Evolutionary conservation across 2,329 filamentous ascomycete species (phyloP).

Genomic region (Neodidymelliopsis sp.): DNA sequence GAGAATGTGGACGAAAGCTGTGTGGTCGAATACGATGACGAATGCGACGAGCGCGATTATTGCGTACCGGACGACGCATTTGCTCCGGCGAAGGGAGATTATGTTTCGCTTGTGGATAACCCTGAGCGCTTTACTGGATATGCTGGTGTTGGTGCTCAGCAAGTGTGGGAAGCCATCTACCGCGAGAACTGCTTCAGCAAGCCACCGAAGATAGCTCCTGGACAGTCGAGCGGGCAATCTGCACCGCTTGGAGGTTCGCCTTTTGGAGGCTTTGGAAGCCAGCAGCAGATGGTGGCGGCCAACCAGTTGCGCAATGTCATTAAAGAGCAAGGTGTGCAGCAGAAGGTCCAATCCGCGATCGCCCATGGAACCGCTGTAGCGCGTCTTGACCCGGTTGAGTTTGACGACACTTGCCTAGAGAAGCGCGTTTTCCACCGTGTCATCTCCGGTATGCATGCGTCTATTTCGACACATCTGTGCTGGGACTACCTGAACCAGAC

Average conservation of each 20-base stretch:
- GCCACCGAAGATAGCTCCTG: slow-evolving; percentile 35
- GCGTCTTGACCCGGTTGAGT: slow-evolving; percentile 72
- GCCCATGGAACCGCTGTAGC: slow-evolving; percentile 61
- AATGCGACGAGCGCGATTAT: slow-evolving; percentile 96
- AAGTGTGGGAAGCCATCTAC: slow-evolving; percentile 97
- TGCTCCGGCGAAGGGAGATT: slow-evolving; percentile 86
- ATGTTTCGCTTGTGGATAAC: slow-evolving; percentile 92
- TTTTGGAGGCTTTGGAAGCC: slow-evolving; percentile 53
- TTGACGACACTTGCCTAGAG: slow-evolving; percentile 92
- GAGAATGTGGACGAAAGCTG: slow-evolving; percentile 92
- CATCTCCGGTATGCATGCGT: slow-evolving; percentile 96
- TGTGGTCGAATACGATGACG: slow-evolving; percentile 95
- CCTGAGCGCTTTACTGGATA: slow-evolving; percentile 97
- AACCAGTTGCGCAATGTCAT: slow-evolving; percentile 69
- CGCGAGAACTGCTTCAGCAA: slow-evolving; percentile 92
- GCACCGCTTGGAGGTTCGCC: slow-evolving; percentile 46
- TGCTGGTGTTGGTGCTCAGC: slow-evolving; percentile 79
- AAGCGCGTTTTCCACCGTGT: slow-evolving; percentile 98
- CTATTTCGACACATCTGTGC: slow-evolving; percentile 95
- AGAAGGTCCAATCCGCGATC: slow-evolving; percentile 66
- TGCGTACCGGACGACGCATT: slow-evolving; percentile 96
- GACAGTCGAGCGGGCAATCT: slow-evolving; percentile 44
- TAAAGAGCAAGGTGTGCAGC: slow-evolving; percentile 65
- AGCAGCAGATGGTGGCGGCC: slow-evolving; percentile 61
- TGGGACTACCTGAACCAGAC: slow-evolving; percentile 96